Evolutionary conservation across 345 rosid genomes (phyloP).

Genomic region (Brassica rapa): DNA sequence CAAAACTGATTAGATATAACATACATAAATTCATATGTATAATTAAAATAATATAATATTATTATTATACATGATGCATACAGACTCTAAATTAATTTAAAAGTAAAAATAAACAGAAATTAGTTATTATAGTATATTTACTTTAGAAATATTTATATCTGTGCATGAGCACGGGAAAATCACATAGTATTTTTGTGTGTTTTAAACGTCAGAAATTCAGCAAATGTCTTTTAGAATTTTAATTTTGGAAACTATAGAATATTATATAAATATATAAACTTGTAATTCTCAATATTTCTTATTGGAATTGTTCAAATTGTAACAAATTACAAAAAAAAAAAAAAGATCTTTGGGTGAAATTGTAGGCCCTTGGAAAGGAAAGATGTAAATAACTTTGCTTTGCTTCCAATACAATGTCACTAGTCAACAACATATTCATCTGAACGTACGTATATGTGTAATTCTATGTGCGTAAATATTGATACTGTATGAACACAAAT

Average conservation of each 20-base stretch:
- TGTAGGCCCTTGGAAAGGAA: conserved; percentile 21
- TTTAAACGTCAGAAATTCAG: neutral
- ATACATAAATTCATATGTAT: no score
- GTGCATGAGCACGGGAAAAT: no score
- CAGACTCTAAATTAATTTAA: no score
- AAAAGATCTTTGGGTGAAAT: conserved; percentile 4
- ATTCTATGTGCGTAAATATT: neutral
- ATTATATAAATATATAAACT: no score
- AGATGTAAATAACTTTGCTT: conserved; percentile 42
- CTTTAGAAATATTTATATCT: no score
- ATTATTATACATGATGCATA: no score
- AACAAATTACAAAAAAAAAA: neutral
- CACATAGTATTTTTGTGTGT: neutral
- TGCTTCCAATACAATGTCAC: conserved; percentile 53
- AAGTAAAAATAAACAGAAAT: no score
- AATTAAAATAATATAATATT: no score
- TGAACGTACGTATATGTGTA: neutral
- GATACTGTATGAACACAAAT: conserved; percentile 5
- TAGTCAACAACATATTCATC: conserved; percentile 12
- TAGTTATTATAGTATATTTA: no score
- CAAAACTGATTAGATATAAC: no score
- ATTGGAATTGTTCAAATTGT: neutral
- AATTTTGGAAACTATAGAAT: neutral
- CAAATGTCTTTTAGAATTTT: neutral
- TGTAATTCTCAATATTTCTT: neutral